These are phyloP conservation scores for Penicillium hordei DNA, from an alignment of 2,329 filamentous ascomycete species.

Conservation along the genomic window DNA sequence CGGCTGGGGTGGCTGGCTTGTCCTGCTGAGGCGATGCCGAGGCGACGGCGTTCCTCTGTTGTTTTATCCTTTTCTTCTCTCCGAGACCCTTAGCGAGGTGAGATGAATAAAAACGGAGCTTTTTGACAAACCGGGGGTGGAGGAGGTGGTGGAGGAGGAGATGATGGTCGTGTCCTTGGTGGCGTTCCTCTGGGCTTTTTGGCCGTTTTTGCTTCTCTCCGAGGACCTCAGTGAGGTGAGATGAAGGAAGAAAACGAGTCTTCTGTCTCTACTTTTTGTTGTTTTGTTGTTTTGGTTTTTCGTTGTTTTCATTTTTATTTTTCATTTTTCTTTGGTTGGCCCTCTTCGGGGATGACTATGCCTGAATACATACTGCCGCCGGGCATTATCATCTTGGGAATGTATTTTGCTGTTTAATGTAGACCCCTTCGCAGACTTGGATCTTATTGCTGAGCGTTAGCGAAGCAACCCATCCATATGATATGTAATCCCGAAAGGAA, in stretches of 20 bases:
- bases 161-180: neutral
- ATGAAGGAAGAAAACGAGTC: neutral
- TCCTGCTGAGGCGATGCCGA: neutral
- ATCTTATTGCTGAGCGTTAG: neutral
- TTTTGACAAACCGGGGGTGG: neutral
- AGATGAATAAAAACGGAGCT: neutral
- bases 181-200: slow-evolving; percentile 1
- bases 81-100: neutral
- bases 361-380: neutral
- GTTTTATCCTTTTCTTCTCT: slow-evolving; percentile 1
- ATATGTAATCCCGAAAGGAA: no score
- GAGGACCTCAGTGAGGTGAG: neutral
- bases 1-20: neutral
- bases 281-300: neutral
- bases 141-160: neutral
- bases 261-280: neutral
- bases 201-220: neutral
- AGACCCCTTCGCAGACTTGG: neutral
- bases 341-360: neutral
- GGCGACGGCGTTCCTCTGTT: slow-evolving; percentile 1
- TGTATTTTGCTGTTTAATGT: slow-evolving; percentile 1
- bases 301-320: neutral
- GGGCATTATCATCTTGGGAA: neutral
- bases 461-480: no score
- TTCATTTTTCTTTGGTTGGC: neutral